Evolutionary conservation across 345 rosid species (phyloP).

Genomic region (Melaleuca quinquenervia): DNA sequence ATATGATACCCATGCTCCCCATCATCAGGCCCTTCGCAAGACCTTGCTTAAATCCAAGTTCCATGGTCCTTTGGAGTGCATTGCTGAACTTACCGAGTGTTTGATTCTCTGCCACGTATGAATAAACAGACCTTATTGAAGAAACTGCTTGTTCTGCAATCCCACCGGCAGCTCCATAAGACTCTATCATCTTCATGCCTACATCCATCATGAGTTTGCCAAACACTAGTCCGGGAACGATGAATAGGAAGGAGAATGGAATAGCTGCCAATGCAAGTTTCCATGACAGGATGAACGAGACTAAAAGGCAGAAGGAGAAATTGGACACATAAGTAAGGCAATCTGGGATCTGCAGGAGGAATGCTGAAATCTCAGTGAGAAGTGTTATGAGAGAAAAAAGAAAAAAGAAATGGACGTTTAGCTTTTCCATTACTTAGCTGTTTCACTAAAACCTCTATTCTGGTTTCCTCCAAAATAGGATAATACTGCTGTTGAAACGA

Average conservation of each 20-base stretch:
- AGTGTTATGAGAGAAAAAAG: background rate
- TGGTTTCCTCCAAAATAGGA: background rate
- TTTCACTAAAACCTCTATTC: background rate
- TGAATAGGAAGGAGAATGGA: slow-evolving; percentile 44
- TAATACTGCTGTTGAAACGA: background rate
- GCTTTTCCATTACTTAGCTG: background rate
- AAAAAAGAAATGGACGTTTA: background rate
- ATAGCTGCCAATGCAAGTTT: slow-evolving; percentile 44
- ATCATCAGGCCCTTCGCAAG: slow-evolving; percentile 54
- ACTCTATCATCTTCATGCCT: slow-evolving; percentile 43
- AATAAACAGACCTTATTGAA: slow-evolving; percentile 48
- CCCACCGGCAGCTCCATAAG: slow-evolving; percentile 56
- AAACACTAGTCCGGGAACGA: slow-evolving; percentile 41
- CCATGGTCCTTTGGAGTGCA: slow-evolving; percentile 37
- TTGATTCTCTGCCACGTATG: slow-evolving; percentile 47
- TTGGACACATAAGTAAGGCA: slow-evolving; percentile 41
- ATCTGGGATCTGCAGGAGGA: slow-evolving; percentile 39
- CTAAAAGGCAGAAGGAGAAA: slow-evolving; percentile 41
- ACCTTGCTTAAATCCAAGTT: slow-evolving; percentile 46
- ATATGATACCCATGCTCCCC: slow-evolving; percentile 67
- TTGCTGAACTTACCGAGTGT: slow-evolving; percentile 32
- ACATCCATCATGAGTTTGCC: slow-evolving; percentile 62
- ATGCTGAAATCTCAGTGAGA: background rate
- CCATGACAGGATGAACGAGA: slow-evolving; percentile 46
- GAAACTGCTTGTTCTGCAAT: slow-evolving; percentile 64